Evolutionary conservation across 179 eudicot species (phyloP).

Genomic region (Amaranthus tricolor): DNA sequence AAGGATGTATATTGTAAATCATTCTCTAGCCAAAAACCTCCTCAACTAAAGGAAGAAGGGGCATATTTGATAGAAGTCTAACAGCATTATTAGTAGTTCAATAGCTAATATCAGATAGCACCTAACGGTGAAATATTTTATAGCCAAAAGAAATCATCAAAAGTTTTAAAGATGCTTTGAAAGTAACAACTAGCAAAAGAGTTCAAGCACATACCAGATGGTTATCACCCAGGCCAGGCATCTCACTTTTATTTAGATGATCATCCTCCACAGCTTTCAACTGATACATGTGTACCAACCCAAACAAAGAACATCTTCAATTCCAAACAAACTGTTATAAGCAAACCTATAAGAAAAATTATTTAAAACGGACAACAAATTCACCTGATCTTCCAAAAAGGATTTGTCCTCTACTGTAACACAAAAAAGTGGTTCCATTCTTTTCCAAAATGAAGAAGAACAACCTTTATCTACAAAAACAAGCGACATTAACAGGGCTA

Average conservation of each 20-base stretch:
- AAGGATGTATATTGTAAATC: too few species aligned
- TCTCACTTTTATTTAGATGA: conserved; percentile 34
- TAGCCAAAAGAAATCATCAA: background rate
- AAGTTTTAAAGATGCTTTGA: background rate
- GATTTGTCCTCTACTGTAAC: conserved; percentile 50
- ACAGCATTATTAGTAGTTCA: too few species aligned
- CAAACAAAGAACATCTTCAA: conserved; percentile 16
- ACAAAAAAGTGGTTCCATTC: conserved; percentile 60
- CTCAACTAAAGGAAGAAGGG: too few species aligned
- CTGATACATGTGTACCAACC: conserved; percentile 23
- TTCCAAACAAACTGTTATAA: conserved; percentile 1
- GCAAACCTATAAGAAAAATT: background rate
- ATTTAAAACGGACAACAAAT: conserved; percentile 6
- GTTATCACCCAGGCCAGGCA: conserved; percentile 27
- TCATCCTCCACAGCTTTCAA: conserved; percentile 46
- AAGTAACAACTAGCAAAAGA: background rate
- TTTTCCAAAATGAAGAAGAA: conserved; percentile 80
- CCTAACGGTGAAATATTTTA: background rate
- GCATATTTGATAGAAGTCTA: too few species aligned
- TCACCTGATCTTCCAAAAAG: conserved; percentile 70
- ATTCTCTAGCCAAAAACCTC: too few species aligned
- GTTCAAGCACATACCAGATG: conserved; percentile 27
- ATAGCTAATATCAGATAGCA: too few species aligned
- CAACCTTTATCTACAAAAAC: conserved; percentile 60
- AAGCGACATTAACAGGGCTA: conserved; percentile 18